Evolutionary conservation across 176 grass and related monocot genomes (phyloP).

Genomic region (Juncus effusus): DNA sequence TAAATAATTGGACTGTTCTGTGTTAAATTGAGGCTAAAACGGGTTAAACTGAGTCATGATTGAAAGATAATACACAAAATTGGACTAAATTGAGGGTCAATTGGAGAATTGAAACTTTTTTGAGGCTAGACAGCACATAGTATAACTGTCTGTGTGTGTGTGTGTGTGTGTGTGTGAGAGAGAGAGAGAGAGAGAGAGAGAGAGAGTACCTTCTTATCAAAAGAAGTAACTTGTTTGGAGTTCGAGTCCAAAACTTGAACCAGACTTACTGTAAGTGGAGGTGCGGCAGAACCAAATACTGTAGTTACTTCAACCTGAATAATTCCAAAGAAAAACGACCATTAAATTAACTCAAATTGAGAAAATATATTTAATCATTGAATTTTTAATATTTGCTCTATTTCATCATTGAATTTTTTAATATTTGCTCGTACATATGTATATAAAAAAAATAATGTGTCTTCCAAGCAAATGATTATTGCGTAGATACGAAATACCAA

Average conservation of each 20-base stretch:
- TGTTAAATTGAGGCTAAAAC: too few relatives aligned
- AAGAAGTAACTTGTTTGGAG: slow-evolving; percentile 46
- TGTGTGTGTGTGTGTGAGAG: too few relatives aligned
- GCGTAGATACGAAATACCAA: too few relatives aligned
- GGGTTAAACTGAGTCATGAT: too few relatives aligned
- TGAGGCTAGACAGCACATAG: slow-evolving; percentile 12
- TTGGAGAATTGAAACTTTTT: neutral
- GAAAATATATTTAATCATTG: neutral
- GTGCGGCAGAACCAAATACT: slow-evolving; percentile 76
- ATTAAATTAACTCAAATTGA: neutral
- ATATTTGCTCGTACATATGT: too few relatives aligned
- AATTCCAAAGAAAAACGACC: slow-evolving; percentile 9
- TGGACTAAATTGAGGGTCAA: too few relatives aligned
- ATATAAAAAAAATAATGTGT: too few relatives aligned
- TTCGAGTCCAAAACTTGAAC: slow-evolving; percentile 56
- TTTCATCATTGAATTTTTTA: too few relatives aligned
- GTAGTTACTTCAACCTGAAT: slow-evolving; percentile 94
- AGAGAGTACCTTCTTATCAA: slow-evolving; percentile 31
- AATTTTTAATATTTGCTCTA: neutral
- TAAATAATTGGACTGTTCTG: neutral
- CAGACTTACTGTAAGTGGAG: slow-evolving; percentile 67
- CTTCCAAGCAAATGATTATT: too few relatives aligned
- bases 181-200: slow-evolving; percentile 10
- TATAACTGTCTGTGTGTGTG: too few relatives aligned
- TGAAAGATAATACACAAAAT: too few relatives aligned